Evolutionary conservation across 352 stramenopile species (phyloP).

Genomic region (Pythium chondricola): DNA sequence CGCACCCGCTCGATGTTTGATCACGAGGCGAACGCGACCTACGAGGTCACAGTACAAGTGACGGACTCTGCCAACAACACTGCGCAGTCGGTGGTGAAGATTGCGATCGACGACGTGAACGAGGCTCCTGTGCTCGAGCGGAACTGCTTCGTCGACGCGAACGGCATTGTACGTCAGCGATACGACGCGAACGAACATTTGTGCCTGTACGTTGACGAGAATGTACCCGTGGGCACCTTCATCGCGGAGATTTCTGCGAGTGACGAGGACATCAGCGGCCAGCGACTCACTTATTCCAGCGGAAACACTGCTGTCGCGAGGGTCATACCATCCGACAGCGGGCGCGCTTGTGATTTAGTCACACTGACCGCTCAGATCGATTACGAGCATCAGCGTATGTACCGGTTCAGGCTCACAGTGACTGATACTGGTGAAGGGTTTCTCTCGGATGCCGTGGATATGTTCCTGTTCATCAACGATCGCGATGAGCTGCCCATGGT

Average conservation of each 20-base stretch:
- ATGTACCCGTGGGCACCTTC: conserved; percentile 16
- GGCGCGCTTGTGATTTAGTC: conserved; percentile 31
- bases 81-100: conserved; percentile 16
- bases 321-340: conserved; percentile 18
- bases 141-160: conserved; percentile 39
- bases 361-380: conserved; percentile 30
- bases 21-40: conserved; percentile 23
- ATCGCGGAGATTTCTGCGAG: conserved; percentile 22
- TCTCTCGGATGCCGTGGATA: conserved; percentile 29
- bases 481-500: conserved; percentile 40
- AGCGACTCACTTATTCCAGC: conserved; percentile 36
- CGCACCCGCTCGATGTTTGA: conserved; percentile 22
- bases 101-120: conserved; percentile 40
- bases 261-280: conserved; percentile 29
- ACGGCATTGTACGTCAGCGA: conserved; percentile 24
- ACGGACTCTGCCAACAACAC: conserved; percentile 13
- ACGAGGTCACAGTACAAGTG: conserved; percentile 17
- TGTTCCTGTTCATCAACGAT: conserved; percentile 40
- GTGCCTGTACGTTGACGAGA: conserved; percentile 35
- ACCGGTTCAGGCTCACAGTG: conserved; percentile 37
- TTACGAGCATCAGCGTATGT: conserved; percentile 29
- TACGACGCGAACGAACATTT: conserved; percentile 44
- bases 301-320: conserved; percentile 14
- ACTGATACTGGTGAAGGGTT: conserved; percentile 39
- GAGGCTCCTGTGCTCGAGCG: conserved; percentile 31